Evolutionary conservation across 108 stramenopile genomes (phyloP), one percentile per base, ranked within the genome.

Genomic region (Discostella stelligeroides): DNA sequence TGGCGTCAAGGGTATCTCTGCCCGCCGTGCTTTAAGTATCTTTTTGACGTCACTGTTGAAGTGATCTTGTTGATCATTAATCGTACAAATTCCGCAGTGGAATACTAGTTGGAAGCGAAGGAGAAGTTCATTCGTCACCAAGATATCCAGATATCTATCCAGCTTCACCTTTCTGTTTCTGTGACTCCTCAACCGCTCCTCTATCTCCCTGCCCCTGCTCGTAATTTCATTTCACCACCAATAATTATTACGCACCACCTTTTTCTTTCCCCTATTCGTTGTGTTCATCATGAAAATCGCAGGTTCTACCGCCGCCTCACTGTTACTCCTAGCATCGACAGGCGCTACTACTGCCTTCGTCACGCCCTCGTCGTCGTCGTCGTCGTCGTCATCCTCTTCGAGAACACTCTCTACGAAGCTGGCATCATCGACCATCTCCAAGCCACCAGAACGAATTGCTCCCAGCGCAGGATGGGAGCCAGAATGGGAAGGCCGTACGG

Each of bases 391-490:
- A n/a, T n/a, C n/a, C n/a, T n/a, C n/a, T n/a, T n/a, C 34, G 34
- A 34, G 34, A 25, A 23, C 65, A 18, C 39, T 70, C 29, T 13
- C 63, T 24, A 55, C 58, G 4, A 18, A 30, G 37, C 61, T 66
- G 17, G 41, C 51, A 28, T 66, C 75, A 41, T 57, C 83, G 17
- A 43, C 75, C 38, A 70, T 73, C 6, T 23, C 53, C 23, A 8
- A 50, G 25, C 62, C 85, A 27, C 88, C 88, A 34, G 75, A 70
- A 62, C 86, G 91, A 18, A 66, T 70, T 43, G 84, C 90, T 25
- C 94, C 94, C 47, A 83, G 67, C 63, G 94, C 91, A 17, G 94
- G 89, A 60, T 80, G 58, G 14, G 66, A 74, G 11, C 94, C 94
- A 7, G 86, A 86, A 20, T 95, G 94, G 94, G 94, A 91, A 79